Evolutionary conservation across 257 asterid species (phyloP), one percentile per base, ranked within the genome.

Genomic region (Solanum habrochaites): DNA sequence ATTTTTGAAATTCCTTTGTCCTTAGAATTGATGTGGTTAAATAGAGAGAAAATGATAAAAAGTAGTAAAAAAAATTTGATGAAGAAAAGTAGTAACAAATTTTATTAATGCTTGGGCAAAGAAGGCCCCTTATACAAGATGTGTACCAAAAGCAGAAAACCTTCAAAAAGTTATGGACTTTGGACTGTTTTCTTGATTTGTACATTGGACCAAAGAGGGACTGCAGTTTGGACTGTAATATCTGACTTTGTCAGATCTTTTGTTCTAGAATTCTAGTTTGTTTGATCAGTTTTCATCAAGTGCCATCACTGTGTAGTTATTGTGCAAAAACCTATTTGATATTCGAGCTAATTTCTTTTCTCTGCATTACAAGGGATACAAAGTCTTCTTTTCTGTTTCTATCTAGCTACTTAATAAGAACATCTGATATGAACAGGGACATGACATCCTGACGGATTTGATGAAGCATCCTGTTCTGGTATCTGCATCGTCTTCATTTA

Each of bases 391-490:
- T 62, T 72, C n/a, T 56, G 66, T 40, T 86, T 86, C 14, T 67
- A 40, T 75, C n/a, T 74, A 29, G 14, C 58, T 37, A 25, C 64
- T 69, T 25, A 25, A 37, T 67, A 8, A 11, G 75, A 64, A 29
- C 62, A 88, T 78, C 83, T 81, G 21, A 74, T 85, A 25, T 85
- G 31, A 86, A 60, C 94, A 94, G 98, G 98, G 92, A 37, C 82
- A 82, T 86, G 94, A 91, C 87, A 89, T 88, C 77, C 86, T 96
- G 90, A 86, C 27, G 86, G 93, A 92, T 86, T 87, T 97, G 90
- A 89, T 97, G 98, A 93, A 93, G 88, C 96, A 95, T 92, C 98
- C 99, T 3, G 75, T 81, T 84, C 87, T 96, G 92, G 89, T 88
- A 88, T 91, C 97, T 73, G 92, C 97, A 73, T 91, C 99, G 11